phyloP scores from a whole-genome alignment of 2,329 filamentous ascomycete genomes.

The Phialophora chinensis region DNA sequence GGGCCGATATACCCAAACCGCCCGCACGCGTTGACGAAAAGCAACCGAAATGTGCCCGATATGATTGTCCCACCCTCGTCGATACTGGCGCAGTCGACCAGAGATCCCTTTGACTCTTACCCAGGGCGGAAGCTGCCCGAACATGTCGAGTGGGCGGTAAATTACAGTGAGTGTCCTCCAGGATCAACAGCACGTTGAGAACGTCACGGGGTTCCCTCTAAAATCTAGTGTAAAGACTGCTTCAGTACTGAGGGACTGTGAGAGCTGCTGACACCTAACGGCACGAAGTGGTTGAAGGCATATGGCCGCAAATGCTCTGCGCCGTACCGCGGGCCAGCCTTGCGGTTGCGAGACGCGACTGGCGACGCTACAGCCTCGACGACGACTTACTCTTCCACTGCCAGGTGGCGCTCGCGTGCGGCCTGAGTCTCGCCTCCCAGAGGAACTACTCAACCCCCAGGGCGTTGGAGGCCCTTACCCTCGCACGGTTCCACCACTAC shows the following conservation, averaged over 20 bases:
- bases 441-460: background rate
- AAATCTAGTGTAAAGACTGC: background rate
- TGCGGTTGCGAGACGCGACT: background rate
- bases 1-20: background rate
- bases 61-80: background rate
- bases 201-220: background rate
- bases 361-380: slow-evolving; percentile 1
- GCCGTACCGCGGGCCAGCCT: background rate
- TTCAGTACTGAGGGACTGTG: background rate
- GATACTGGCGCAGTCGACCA: background rate
- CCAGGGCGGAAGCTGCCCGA: background rate
- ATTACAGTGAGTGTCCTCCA: background rate
- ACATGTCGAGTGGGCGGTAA: background rate
- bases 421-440: background rate
- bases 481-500: slow-evolving; percentile 1
- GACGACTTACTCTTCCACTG: slow-evolving; percentile 2
- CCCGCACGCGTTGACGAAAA: background rate
- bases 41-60: background rate
- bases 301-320: background rate
- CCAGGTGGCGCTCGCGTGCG: background rate
- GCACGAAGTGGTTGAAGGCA: background rate
- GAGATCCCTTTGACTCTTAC: background rate
- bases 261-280: background rate
- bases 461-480: background rate
- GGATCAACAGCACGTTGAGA: background rate